Percentiles rank a stretch among this genome's conserved stretches.
Conservation (phyloP, 345 rosid genomes). For the Gossypium herbaceum region DNA sequence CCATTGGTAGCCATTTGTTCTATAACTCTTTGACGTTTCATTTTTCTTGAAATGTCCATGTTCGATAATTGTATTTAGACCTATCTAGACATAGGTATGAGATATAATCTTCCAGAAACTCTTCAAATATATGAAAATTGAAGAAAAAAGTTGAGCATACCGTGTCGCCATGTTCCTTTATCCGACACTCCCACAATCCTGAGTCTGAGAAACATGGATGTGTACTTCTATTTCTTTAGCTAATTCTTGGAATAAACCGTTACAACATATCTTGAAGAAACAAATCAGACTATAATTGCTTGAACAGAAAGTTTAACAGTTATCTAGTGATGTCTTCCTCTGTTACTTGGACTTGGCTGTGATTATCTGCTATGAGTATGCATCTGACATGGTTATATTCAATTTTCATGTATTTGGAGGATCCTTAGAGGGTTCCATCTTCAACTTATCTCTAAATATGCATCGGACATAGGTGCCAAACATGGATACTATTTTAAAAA, state of each 20-base stretch:
- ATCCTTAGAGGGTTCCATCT: background rate
- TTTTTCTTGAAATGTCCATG: background rate
- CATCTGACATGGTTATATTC: background rate
- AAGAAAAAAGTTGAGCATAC: background rate
- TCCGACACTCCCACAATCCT: background rate
- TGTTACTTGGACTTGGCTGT: background rate
- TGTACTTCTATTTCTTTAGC: background rate
- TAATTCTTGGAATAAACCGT: background rate
- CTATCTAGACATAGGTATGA: background rate
- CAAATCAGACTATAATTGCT: background rate
- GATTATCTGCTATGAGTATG: background rate
- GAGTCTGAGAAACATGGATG: background rate
- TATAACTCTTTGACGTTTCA: background rate
- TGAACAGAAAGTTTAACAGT: background rate
- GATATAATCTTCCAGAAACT: background rate
- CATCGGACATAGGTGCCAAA: background rate
- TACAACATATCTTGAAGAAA: conserved; percentile 2
- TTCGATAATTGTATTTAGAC: background rate
- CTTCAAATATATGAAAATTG: background rate
- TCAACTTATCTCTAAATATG: background rate
- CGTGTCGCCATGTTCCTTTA: background rate
- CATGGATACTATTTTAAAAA: background rate
- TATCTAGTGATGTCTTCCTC: background rate
- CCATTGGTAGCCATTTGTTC: background rate
- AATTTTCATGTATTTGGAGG: background rate